Evolutionary conservation across 257 asterid genomes (phyloP), one percentile per base, ranked within the genome.

Genomic region (Solanum peruvianum): DNA sequence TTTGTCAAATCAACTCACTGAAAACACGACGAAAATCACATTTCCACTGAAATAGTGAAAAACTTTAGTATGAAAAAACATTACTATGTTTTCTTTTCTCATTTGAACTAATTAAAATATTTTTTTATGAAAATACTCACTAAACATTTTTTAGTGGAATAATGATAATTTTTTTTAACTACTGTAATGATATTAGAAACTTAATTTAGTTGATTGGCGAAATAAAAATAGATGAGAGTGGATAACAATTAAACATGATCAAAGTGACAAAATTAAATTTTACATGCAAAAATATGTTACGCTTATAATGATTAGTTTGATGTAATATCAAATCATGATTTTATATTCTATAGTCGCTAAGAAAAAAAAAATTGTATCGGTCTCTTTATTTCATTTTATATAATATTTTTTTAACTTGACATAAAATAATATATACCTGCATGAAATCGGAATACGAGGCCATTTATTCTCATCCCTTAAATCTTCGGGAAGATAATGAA

Each of bases 381-480:
- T 14, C 7, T 14, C 0, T 47, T 49, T 49, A 3, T 5, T 15
- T 49, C 0, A 21, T 3, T 60, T 60, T 60, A 60, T 6, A 23
- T 21, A 1, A 60, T 0, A 58, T 0, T 3, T 6, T 5, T 23
- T 60, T 60, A 0, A 60, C 1, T 23, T 23, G 7, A 60, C 3
- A 60, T 0, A 60, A 27, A 25, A 4, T 25, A 25, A 66, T 66
- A 27, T 6, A 31, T 70, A 73, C 83, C 67, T 80, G 85, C 67
- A 47, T 80, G 96, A 88, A 88, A 39, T 72, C 3, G 98, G 97
- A 47, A 77, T 86, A 37, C 33, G 31, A 3, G 99, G 99, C 99
- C 99, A 97, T 91, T 94, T 97, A 31, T 86, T 89, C n/a, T 87
- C 89, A 64, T 97, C 94, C 86, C 93, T 92, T 10, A 94, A 77